A percentile compares a stretch with the other conserved stretches of the same genome.
These are phyloP conservation scores for Diutina pseudorugosa DNA, from an alignment of 1,139 yeast species.

Conservation along the genomic window DNA sequence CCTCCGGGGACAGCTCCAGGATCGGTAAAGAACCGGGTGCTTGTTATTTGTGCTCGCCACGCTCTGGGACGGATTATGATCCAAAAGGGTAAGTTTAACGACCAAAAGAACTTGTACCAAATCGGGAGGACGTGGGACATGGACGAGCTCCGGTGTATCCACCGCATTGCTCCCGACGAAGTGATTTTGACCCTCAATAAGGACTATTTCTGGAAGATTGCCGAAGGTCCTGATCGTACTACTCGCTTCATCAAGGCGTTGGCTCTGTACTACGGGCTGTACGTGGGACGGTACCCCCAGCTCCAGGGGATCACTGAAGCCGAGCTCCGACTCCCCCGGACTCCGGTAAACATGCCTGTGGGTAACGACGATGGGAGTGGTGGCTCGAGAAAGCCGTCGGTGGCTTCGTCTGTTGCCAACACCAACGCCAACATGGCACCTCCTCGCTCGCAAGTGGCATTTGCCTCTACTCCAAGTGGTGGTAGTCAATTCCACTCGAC, in stretches of 20 bases:
- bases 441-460: neutral
- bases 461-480: neutral
- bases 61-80: slow-evolving; percentile 51
- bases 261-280: slow-evolving; percentile 51
- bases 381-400: neutral
- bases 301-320: slow-evolving; percentile 28
- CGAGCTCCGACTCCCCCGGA: slow-evolving; percentile 23
- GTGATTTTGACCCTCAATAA: slow-evolving; percentile 58
- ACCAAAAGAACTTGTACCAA: slow-evolving; percentile 58
- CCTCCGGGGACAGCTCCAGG: slow-evolving; percentile 26
- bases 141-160: slow-evolving; percentile 51
- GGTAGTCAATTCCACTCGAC: no score
- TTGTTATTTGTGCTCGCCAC: slow-evolving; percentile 29
- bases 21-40: slow-evolving; percentile 24
- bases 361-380: neutral
- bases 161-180: slow-evolving; percentile 42
- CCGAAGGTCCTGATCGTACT: slow-evolving; percentile 51
- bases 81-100: slow-evolving; percentile 79
- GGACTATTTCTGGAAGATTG: slow-evolving; percentile 77
- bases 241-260: slow-evolving; percentile 48
- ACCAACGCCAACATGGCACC: neutral
- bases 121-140: slow-evolving; percentile 92
- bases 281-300: slow-evolving; percentile 54
- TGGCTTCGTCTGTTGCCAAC: neutral
- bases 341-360: neutral